Base-by-base conservation (phyloP, 768 basidiomycete species). In the Lactarius vividus region DNA sequence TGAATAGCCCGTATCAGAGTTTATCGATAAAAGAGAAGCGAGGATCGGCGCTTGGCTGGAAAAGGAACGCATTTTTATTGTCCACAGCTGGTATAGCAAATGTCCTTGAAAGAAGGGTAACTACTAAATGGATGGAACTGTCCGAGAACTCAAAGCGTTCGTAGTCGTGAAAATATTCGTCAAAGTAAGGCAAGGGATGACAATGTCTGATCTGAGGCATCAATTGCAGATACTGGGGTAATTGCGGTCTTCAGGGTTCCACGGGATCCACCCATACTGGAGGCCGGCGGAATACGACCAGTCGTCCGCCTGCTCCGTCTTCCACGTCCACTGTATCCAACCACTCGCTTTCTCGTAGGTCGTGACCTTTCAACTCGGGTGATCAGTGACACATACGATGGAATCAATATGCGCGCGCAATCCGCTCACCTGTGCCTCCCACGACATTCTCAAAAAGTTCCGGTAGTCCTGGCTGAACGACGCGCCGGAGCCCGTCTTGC, bases 261-360 rank as follows among this genome's bases (percentile, higher is more conserved):
- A 74, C 10, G 94, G 94, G 73, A 96, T 95, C 92, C 91, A 95
- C 26, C 94, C 94, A 66, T 87, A 82, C 15, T 79, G 75, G 39
- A 96, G 79, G 46, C 93, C 93, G 54, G 89, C 87, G 69, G 90
- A 84, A 79, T 96, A 96, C 0, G 89, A 83, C 95, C 95, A 97
- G 64, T 96, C 95, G 68, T 92, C 90, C 2, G 91, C 88, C 67
- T 78, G 77, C 75, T 94, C 92, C 0, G 91, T 75, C 78, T 93
- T 93, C 91, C 91, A 93, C 1, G 89, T 85, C 91, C 91, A 92
- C 74, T 87, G 85, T 28, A 91, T 75, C 91, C 91, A 92, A 3
- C 90, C 91, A 57, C 80, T 78, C n/a, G 79, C 86, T 59, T 78
- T 78, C 79, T 92, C 91, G 66, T 81, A 92, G 3, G 91, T 80